Evolutionary conservation across 805 yeast species (phyloP).

Genomic region (Zygosaccharomyces gambellarensis): DNA sequence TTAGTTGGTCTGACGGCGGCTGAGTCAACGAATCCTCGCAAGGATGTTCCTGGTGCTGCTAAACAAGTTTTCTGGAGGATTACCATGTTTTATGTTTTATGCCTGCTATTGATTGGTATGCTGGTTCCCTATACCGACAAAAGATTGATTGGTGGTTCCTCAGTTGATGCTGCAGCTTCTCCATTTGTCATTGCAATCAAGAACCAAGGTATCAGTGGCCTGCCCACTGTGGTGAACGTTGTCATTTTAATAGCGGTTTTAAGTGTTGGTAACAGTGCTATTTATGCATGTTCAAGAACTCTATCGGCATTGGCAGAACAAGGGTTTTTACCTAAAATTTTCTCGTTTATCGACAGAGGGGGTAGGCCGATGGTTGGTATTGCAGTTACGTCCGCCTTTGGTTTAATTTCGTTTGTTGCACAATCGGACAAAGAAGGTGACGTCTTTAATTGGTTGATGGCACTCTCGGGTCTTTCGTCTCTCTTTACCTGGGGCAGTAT

Average conservation of each 20-base stretch:
- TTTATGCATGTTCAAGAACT: slow-evolving; percentile 65
- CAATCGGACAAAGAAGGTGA: slow-evolving; percentile 48
- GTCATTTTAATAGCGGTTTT: slow-evolving; percentile 62
- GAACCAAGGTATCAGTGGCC: slow-evolving; percentile 57
- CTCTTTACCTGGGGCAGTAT: slow-evolving; percentile 62
- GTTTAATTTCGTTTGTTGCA: slow-evolving; percentile 54
- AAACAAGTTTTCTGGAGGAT: slow-evolving; percentile 57
- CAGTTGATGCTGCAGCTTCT: slow-evolving; percentile 62
- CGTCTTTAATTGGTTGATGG: slow-evolving; percentile 61
- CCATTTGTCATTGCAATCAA: slow-evolving; percentile 75
- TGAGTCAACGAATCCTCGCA: slow-evolving; percentile 45
- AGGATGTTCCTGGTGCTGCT: slow-evolving; percentile 47
- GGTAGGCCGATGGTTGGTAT: slow-evolving; percentile 67
- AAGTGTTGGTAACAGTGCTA: slow-evolving; percentile 71
- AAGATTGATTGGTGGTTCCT: slow-evolving; percentile 44
- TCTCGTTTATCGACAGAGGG: slow-evolving; percentile 57
- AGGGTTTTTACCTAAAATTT: slow-evolving; percentile 55
- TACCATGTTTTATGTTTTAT: slow-evolving; percentile 42
- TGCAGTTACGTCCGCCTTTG: slow-evolving; percentile 46
- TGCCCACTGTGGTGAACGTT: slow-evolving; percentile 63
- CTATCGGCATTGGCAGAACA: slow-evolving; percentile 58
- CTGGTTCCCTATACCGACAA: slow-evolving; percentile 44
- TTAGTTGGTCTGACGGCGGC: slow-evolving; percentile 49
- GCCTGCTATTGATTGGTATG: slow-evolving; percentile 42
- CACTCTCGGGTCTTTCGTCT: slow-evolving; percentile 58